phyloP scores from a whole-genome alignment of 805 yeast genomes.

The Blastobotrys mokoenaii region DNA sequence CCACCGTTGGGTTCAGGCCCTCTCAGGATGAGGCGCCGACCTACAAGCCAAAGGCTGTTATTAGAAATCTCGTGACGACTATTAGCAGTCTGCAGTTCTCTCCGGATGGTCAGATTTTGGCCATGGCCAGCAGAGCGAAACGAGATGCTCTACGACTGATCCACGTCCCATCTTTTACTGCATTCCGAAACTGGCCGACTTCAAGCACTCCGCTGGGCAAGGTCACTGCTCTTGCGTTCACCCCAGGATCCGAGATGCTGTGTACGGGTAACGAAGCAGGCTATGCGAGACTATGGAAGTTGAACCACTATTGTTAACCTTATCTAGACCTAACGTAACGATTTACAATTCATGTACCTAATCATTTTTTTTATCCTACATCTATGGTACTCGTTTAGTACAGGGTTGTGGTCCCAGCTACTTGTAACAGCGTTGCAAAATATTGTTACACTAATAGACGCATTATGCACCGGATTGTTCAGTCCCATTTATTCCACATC shows the following conservation, averaged over 20 bases:
- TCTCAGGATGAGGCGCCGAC: conserved; percentile 27
- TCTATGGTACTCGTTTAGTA: too few relatives aligned
- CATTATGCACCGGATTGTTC: too few relatives aligned
- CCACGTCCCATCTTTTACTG: conserved; percentile 80
- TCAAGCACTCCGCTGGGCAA: conserved; percentile 94
- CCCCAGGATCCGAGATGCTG: conserved; percentile 73
- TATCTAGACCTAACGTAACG: too few relatives aligned
- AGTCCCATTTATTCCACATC: too few relatives aligned
- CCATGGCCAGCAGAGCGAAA: conserved; percentile 76
- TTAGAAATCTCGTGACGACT: conserved; percentile 77
- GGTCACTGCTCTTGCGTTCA: conserved; percentile 71
- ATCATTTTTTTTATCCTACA: too few relatives aligned
- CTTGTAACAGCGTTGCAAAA: too few relatives aligned
- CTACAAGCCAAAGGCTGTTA: conserved; percentile 47
- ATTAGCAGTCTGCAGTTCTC: conserved; percentile 68
- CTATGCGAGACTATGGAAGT: conserved; percentile 77
- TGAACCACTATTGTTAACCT: conserved; percentile 54
- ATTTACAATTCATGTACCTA: too few relatives aligned
- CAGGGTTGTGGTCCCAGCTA: too few relatives aligned
- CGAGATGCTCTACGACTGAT: conserved; percentile 81
- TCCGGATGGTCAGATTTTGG: conserved; percentile 81
- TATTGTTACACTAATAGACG: too few relatives aligned
- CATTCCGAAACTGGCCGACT: conserved; percentile 95
- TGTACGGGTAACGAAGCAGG: conserved; percentile 91
- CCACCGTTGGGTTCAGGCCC: conserved; percentile 15